Conservation (phyloP, 1,284 basidiomycete genomes). For the Heterobasidion occidentale region DNA sequence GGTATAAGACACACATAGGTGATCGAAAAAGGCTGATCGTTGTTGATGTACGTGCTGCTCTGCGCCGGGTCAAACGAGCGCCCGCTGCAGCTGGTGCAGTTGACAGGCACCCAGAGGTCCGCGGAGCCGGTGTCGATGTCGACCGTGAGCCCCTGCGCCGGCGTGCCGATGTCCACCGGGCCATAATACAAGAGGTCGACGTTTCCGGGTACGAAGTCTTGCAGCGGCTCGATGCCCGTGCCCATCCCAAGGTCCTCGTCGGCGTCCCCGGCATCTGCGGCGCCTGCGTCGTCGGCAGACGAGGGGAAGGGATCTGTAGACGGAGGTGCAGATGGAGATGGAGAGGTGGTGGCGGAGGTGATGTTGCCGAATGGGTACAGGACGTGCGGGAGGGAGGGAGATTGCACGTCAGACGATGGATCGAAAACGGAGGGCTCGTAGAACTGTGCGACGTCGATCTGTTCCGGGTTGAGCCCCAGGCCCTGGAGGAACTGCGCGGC, state of each 20-base stretch:
- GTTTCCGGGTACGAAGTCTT: constrained; percentile 27
- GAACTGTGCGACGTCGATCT: constrained; percentile 12
- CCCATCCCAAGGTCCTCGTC: not conserved
- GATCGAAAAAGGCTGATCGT: constrained; percentile 33
- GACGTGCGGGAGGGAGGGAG: not conserved
- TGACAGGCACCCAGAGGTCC: constrained; percentile 44
- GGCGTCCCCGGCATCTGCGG: not conserved
- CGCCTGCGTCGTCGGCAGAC: not conserved
- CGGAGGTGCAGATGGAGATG: not conserved
- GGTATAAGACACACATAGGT: constrained; percentile 54
- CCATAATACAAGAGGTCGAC: constrained; percentile 49
- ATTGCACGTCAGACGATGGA: not conserved
- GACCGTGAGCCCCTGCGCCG: constrained; percentile 33
- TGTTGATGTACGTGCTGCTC: constrained; percentile 34
- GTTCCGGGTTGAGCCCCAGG: constrained; percentile 24
- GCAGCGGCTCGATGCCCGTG: constrained; percentile 24
- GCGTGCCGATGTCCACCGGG: constrained; percentile 36
- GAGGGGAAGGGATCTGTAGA: not conserved
- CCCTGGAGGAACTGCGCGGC: constrained; percentile 28
- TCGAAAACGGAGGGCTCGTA: constrained; percentile 5
- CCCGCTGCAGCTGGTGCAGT: constrained; percentile 31
- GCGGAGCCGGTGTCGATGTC: constrained; percentile 57
- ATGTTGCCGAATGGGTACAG: not conserved
- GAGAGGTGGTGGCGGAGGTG: constrained; percentile 1
- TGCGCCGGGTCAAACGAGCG: constrained; percentile 26